Evolutionary conservation across 495 filamentous ascomycete species (phyloP).

Genomic region (Hypoxylon lienhwacheense): DNA sequence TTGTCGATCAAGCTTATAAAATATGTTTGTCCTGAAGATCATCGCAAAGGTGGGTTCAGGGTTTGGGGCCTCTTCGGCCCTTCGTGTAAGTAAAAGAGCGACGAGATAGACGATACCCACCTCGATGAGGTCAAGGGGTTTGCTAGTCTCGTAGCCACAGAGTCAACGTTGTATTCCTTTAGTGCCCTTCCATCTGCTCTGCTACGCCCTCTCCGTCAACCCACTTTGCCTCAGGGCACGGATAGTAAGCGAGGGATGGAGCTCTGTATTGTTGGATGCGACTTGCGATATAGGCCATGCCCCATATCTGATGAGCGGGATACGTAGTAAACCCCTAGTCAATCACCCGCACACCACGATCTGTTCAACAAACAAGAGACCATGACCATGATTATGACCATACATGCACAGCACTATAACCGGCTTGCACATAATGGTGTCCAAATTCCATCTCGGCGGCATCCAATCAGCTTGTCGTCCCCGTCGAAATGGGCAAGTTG

Average conservation of each 20-base stretch:
- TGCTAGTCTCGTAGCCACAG: slow-evolving; percentile 18
- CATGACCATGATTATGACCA: slow-evolving; percentile 22
- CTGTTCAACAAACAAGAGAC: slow-evolving; percentile 8
- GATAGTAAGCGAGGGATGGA: slow-evolving; percentile 32
- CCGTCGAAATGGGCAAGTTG: slow-evolving; percentile 15
- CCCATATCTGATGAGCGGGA: slow-evolving; percentile 16
- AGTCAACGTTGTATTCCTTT: slow-evolving; percentile 34
- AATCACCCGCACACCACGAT: slow-evolving; percentile 21
- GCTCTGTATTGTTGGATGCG: slow-evolving; percentile 20
- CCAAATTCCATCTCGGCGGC: slow-evolving; percentile 33
- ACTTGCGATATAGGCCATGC: slow-evolving; percentile 12
- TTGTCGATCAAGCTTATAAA: slow-evolving; percentile 24
- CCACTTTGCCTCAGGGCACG: slow-evolving; percentile 21
- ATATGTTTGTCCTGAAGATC: slow-evolving; percentile 29
- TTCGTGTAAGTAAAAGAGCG: slow-evolving; percentile 10
- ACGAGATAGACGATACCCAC: slow-evolving; percentile 23
- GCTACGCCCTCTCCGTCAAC: slow-evolving; percentile 24
- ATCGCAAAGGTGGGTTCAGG: slow-evolving; percentile 24
- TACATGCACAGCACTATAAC: slow-evolving; percentile 22
- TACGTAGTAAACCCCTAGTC: slow-evolving; percentile 13
- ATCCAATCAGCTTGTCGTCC: slow-evolving; percentile 34
- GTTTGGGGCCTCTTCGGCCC: slow-evolving; percentile 15
- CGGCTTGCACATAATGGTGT: slow-evolving; percentile 25
- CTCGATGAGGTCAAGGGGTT: slow-evolving; percentile 20
- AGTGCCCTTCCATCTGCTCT: slow-evolving; percentile 23